Base-by-base conservation (phyloP, 192 early-diverging fungal genomes). In the Coemansia sp. region DNA sequence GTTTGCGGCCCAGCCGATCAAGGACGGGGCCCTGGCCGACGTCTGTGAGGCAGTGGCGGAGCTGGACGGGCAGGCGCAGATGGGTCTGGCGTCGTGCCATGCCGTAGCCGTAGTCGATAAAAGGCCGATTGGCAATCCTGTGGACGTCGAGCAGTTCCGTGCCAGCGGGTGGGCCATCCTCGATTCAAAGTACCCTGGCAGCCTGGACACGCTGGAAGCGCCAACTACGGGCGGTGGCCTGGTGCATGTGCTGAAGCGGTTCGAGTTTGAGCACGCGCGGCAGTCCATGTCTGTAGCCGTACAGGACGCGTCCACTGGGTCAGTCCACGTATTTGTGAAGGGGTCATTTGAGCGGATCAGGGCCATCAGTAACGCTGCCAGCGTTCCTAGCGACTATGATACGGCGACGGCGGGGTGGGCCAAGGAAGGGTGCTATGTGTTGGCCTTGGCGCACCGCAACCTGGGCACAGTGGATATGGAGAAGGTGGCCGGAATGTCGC, bases 111-210 rank as follows among this genome's bases (percentile, higher is more conserved):
- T 44, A 19, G 64, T 82, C 16, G 56, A 71, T 23, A 79, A 71
- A 13, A 61, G 73, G 46, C 60, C 80, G 21, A 78, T 89, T 30
- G 89, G 87, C 16, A 83, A 87, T 46, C 79, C 83, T 0, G 81
- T 92, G 17, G 88, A 92, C 54, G 56, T 86, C 51, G 88, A 88
- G 67, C 83, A 87, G 57, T 89, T 92, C 67, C 49, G 66, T 19
- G 74, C 78, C 10, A 84, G 83, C 12, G 60, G 61, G 40, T 76
- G 83, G 76, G 21, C 42, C 13, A 32, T 44, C 17, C 32, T 34
- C 17, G 27, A 51, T 0, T 34, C 44, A 3, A 29, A 19, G 20
- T 23, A 25, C 9, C 31, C 44, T 3, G 31, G 44, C 22, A 63
- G 70, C 20, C 51, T 81, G 13, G 80, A 83, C 61, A 80, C 80